A percentile compares a stretch with the other conserved stretches of the same genome.
phyloP scores from a whole-genome alignment of 2,329 filamentous ascomycete species.

The Elsinoe australis region DNA sequence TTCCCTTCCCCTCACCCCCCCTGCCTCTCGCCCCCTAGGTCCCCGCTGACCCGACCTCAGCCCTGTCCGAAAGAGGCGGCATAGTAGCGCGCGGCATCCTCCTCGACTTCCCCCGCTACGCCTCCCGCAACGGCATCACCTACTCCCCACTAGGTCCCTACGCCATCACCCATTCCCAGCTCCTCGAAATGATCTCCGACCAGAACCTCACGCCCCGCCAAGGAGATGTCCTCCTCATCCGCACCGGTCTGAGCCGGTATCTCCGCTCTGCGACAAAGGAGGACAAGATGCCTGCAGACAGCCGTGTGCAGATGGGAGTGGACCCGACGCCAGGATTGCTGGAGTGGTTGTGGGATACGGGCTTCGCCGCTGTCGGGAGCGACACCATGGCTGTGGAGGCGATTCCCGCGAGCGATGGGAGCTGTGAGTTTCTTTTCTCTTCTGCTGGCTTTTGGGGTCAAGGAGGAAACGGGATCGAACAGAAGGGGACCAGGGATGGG shows the following conservation, averaged over 20 bases:
- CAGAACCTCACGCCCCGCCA: conserved; percentile 35
- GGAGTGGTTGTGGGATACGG: conserved; percentile 52
- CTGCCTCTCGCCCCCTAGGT: neutral
- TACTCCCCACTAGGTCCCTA: conserved; percentile 35
- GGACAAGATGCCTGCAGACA: conserved; percentile 31
- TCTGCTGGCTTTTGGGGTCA: no score
- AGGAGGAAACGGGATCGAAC: no score
- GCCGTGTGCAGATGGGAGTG: conserved; percentile 30
- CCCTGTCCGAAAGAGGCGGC: conserved; percentile 46
- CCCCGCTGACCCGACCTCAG: no score
- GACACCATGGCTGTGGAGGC: conserved; percentile 49
- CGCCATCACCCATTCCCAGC: conserved; percentile 46
- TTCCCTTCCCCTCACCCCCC: neutral
- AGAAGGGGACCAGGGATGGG: no score
- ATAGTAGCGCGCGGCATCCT: conserved; percentile 49
- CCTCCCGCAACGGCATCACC: conserved; percentile 25
- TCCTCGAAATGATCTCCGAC: conserved; percentile 44
- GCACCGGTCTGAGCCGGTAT: conserved; percentile 41
- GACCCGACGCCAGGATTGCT: conserved; percentile 36
- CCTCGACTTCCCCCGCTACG: conserved; percentile 46
- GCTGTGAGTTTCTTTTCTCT: conserved; percentile 24
- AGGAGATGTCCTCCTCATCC: conserved; percentile 53
- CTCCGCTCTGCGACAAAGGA: conserved; percentile 23
- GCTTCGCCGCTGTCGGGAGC: conserved; percentile 50
- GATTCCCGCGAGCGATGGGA: conserved; percentile 27